These are phyloP conservation scores for Geosmithia putterillii DNA, from an alignment of 2,329 filamentous ascomycete species.

Conservation along the genomic window DNA sequence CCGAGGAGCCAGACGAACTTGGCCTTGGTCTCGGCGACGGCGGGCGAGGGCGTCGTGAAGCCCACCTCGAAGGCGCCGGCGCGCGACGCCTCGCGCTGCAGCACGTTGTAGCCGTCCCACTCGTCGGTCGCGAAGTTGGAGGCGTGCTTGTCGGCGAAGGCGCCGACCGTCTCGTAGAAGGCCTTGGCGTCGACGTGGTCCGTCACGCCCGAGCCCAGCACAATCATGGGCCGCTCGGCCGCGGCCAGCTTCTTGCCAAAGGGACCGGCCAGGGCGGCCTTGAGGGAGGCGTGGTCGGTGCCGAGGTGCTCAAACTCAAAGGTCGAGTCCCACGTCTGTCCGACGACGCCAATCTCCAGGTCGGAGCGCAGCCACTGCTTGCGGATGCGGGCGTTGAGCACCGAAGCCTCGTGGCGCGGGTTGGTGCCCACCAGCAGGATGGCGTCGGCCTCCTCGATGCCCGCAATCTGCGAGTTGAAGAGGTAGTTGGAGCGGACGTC, in stretches of 20 bases:
- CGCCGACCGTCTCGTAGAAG: slow-evolving; percentile 81
- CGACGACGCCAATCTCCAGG: slow-evolving; percentile 82
- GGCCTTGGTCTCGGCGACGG: slow-evolving; percentile 71
- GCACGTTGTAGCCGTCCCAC: slow-evolving; percentile 96
- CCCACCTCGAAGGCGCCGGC: slow-evolving; percentile 92
- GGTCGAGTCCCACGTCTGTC: slow-evolving; percentile 83
- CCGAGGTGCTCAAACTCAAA: slow-evolving; percentile 94
- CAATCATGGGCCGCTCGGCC: slow-evolving; percentile 91
- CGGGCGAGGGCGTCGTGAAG: slow-evolving; percentile 74
- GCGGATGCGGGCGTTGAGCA: slow-evolving; percentile 89
- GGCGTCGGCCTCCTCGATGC: slow-evolving; percentile 85
- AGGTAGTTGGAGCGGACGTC: slow-evolving; percentile 91
- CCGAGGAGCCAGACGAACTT: slow-evolving; percentile 97
- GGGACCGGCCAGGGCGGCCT: slow-evolving; percentile 69
- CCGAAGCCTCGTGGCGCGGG: slow-evolving; percentile 86
- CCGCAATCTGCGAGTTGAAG: slow-evolving; percentile 92
- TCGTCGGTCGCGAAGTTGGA: slow-evolving; percentile 76
- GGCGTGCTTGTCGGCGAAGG: slow-evolving; percentile 88
- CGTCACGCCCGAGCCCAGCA: slow-evolving; percentile 82
- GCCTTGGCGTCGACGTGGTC: slow-evolving; percentile 87
- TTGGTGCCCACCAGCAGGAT: slow-evolving; percentile 93
- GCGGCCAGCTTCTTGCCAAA: slow-evolving; percentile 88
- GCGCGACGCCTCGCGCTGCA: slow-evolving; percentile 86
- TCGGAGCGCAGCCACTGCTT: slow-evolving; percentile 98
- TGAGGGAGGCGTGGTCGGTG: slow-evolving; percentile 63